Evolutionary conservation across 164 flowering plant genomes (phyloP), one percentile per base, ranked within the genome.

Genomic region (Euptelea pleiosperma): DNA sequence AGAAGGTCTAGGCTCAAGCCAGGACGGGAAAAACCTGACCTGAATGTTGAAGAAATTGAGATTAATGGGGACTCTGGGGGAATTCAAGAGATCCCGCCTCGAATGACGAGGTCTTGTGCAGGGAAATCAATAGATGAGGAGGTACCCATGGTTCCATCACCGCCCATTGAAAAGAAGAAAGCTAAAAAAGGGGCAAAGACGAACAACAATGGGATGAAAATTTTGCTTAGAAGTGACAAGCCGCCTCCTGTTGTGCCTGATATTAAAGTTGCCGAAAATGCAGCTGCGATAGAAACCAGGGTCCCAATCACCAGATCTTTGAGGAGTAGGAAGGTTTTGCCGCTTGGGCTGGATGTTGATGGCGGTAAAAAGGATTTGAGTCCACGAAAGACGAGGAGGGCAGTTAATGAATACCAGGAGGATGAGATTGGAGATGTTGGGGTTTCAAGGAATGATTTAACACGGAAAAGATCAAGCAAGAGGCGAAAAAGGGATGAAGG

Each of bases 81-180:
- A 39, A 28, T 21, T 1, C 34, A 0, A 8, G 56, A 36, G 2
- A 18, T 6, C 10, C 33, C 18, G 3, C 41, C 46, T 14, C 45
- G 64, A 58, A 30, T 12, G n/a, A 58, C 70, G 1, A 65, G 72
- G 55, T 51, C 61, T 18, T 50, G 50, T 25, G 67, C 52, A 5
- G 45, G 41, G 6, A 67, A 52, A 52, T 51, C 58, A 3, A 39
- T 36, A 18, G 70, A 39, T n/a, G 54, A 6, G 9, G 48, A 62
- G 59, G 45, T 53, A 14, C 26, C 43, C n/a, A 1, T 25, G 22
- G 45, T 39, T 30, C 30, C 14, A 4, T 55, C 30, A 2, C 61
- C 60, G 16, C 41, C 35, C 19, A 41, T 4, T 28, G 52, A 31
- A 25, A 57, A 40, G 45, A 60, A 60, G 62, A 58, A 49, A 28